Evolutionary conservation across 192 early-diverging fungal species (phyloP), one percentile per base, ranked within the genome.

Genomic region (Kickxella alabastrina): DNA sequence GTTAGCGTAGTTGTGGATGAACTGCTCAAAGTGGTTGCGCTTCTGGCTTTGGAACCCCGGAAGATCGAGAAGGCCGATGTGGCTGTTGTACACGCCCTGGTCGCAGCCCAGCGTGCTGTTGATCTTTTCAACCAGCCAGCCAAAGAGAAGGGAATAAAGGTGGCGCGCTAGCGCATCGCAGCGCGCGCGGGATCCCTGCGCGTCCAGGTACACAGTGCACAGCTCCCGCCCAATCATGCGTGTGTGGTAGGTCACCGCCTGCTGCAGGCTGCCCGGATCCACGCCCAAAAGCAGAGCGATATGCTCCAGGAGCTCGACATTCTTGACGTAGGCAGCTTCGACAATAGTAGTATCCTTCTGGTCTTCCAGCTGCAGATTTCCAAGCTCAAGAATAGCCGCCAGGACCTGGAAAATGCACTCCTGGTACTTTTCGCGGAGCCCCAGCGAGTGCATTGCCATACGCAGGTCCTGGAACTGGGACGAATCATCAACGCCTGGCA

Each of bases 261-360:
- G 83, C 63, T 93, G 85, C 29, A 98, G 78, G 13, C 68, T 78
- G 37, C 77, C 75, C 5, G 87, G 63, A 27, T 88, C 83, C 3
- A 96, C 86, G n/a, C 90, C 92, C 40, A 98, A 76, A 27, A 95
- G 83, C 51, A 90, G 82, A 1, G 93, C 91, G 23, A 86, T 82
- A 29, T 88, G 78, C n/a, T 86, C 85, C 17, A 98, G 75, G 25
- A 70, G 80, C n/a, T 92, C 89, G 14, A 65, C 59, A 43, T 93
- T 92, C 29, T 82, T 80, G 46, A 98, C 82, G 28, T 82, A 75
- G 22, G 88, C 87, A 6, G 92, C 89, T 32, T 92, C 91, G 15
- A 67, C 65, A 35, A 85, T 81, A 3, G 75, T 71, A 13, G 86
- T 82, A 18, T 85, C 83, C 58, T 83, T 83, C 34, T 82, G 78